Conservation (phyloP, 2,329 filamentous ascomycete species). For the Colletotrichum endophyticum region DNA sequence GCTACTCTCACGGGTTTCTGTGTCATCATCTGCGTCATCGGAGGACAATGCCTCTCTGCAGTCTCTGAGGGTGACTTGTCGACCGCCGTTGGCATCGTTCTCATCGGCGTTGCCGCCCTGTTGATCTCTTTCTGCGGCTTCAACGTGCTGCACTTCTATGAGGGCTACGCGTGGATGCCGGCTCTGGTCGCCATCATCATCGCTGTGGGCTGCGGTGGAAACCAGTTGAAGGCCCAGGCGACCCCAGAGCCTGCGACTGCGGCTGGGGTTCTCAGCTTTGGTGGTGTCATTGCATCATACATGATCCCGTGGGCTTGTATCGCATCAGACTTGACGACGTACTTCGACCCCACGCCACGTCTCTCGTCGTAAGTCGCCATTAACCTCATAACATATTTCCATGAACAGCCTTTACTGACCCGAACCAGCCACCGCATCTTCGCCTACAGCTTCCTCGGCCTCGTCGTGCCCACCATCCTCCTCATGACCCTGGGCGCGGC, state of each 20-base stretch:
- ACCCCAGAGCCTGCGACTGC: constrained; percentile 41
- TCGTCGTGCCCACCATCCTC: constrained; percentile 42
- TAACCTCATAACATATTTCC: background rate
- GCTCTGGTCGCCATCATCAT: constrained; percentile 44
- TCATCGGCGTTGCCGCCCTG: constrained; percentile 48
- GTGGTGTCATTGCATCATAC: constrained; percentile 66
- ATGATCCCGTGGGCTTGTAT: constrained; percentile 67
- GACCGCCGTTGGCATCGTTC: constrained; percentile 51
- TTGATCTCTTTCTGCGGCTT: constrained; percentile 54
- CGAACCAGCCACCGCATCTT: constrained; percentile 48
- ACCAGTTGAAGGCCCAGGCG: constrained; percentile 40
- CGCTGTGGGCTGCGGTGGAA: constrained; percentile 42
- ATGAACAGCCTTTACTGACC: background rate
- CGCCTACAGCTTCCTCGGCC: constrained; percentile 60
- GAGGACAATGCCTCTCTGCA: constrained; percentile 46
- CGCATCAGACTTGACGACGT: constrained; percentile 65
- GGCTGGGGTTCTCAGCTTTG: constrained; percentile 57
- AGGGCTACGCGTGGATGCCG: constrained; percentile 52
- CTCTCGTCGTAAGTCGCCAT: constrained; percentile 41
- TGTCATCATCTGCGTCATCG: constrained; percentile 51
- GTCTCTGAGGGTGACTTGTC: constrained; percentile 40
- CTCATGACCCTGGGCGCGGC: constrained; percentile 43
- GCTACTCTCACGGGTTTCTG: constrained; percentile 53
- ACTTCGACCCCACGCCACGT: constrained; percentile 59
- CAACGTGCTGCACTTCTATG: constrained; percentile 47